Percentiles rank a stretch among this genome's conserved stretches.
phyloP scores from a whole-genome alignment of 169 alveolate genomes.

The Amoebophrya sp. region DNA sequence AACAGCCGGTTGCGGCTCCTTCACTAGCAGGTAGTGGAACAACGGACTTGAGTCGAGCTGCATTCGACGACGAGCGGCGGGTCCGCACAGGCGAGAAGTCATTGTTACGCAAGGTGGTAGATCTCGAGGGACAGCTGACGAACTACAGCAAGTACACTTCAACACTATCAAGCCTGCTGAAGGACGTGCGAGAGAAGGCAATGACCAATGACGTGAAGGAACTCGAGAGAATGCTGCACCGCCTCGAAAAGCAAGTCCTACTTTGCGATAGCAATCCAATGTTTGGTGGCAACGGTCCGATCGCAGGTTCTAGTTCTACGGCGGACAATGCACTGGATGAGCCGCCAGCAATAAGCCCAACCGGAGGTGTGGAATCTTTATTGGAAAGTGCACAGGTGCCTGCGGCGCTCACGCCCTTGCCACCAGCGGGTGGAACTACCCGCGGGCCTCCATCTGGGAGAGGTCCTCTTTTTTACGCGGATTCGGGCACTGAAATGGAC shows the following conservation, averaged over 20 bases:
- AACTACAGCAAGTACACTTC: not conserved
- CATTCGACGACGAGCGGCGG: not conserved
- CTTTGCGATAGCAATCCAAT: not conserved
- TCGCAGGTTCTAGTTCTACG: too few species aligned
- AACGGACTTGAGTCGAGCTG: too few species aligned
- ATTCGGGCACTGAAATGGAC: not conserved
- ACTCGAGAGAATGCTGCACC: conserved; percentile 1
- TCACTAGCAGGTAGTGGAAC: too few species aligned
- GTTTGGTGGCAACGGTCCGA: not conserved
- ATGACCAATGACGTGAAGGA: not conserved
- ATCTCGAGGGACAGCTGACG: not conserved
- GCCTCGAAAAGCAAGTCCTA: not conserved
- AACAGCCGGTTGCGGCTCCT: too few species aligned
- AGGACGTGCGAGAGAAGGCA: not conserved
- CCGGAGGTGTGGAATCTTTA: not conserved
- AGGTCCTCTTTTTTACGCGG: not conserved
- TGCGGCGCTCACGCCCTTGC: not conserved
- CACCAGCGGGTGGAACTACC: not conserved
- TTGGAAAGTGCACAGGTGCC: not conserved
- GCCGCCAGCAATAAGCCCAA: not conserved
- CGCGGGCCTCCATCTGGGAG: too few species aligned
- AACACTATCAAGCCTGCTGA: not conserved
- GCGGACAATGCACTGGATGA: not conserved
- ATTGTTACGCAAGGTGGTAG: not conserved
- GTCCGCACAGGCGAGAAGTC: not conserved